A percentile compares a stretch with the other conserved stretches of the same genome.
These are phyloP conservation scores for Penicillium capsulatum DNA, from an alignment of 2,329 filamentous ascomycete species.

Conservation along the genomic window DNA sequence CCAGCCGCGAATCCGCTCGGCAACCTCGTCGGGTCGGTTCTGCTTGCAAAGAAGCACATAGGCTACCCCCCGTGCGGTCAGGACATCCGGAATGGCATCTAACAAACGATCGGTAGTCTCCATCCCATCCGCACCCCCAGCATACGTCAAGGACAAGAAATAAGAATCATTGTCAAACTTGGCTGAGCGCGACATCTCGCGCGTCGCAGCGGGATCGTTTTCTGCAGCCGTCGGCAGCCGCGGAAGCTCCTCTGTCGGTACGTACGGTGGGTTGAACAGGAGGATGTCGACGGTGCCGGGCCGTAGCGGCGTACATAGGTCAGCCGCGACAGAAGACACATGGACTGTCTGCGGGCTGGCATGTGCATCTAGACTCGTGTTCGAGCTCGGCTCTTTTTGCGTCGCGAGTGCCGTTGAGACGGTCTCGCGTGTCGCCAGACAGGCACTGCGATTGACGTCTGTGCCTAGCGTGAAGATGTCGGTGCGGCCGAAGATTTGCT, in stretches of 20 bases:
- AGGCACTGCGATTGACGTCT: constrained; percentile 84
- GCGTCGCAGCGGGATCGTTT: constrained; percentile 24
- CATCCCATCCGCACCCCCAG: constrained; percentile 87
- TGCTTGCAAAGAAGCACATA: constrained; percentile 88
- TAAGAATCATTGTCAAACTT: constrained; percentile 76
- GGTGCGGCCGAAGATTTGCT: constrained; percentile 65
- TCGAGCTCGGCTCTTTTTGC: constrained; percentile 22
- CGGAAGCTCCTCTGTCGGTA: constrained; percentile 76
- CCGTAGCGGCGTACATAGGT: constrained; percentile 63
- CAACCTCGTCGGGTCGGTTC: constrained; percentile 77
- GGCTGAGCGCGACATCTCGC: constrained; percentile 26
- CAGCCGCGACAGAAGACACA: constrained; percentile 64
- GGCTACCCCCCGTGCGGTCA: constrained; percentile 69
- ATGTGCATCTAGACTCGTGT: constrained; percentile 1
- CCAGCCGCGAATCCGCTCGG: constrained; percentile 57
- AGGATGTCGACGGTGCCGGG: constrained; percentile 68
- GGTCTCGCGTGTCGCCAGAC: constrained; percentile 68
- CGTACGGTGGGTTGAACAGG: constrained; percentile 96
- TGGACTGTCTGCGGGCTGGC: constrained; percentile 46
- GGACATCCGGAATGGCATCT: constrained; percentile 59
- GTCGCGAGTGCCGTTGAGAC: constrained; percentile 49
- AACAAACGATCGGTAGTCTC: constrained; percentile 81
- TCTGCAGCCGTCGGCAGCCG: constrained; percentile 37
- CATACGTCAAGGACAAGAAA: constrained; percentile 79
- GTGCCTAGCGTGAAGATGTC: constrained; percentile 69